phyloP scores from a whole-genome alignment of 1,284 basidiomycete species.

The Ustilago vetiveriae region DNA sequence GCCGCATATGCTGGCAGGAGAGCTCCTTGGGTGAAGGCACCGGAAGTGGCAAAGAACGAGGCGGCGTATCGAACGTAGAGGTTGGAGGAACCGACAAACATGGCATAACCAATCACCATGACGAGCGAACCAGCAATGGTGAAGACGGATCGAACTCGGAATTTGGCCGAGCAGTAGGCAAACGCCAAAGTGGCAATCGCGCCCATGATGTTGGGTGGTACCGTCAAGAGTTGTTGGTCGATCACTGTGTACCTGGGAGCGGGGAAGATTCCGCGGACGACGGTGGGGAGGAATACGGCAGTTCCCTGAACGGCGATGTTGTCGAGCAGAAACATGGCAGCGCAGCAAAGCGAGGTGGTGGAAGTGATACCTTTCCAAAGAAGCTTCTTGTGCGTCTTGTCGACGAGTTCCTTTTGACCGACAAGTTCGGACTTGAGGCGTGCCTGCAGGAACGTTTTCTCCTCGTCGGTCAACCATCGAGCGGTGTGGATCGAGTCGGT shows the following conservation, averaged over 20 bases:
- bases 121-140: conserved; percentile 55
- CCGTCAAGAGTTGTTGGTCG: conserved; percentile 66
- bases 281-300: conserved; percentile 66
- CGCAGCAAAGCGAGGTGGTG: conserved; percentile 46
- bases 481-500: conserved; percentile 66
- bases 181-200: conserved; percentile 55
- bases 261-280: conserved; percentile 67
- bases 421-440: conserved; percentile 47
- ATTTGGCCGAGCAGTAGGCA: conserved; percentile 64
- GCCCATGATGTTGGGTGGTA: conserved; percentile 66
- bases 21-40: conserved; percentile 63
- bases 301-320: conserved; percentile 62
- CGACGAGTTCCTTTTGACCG: conserved; percentile 40
- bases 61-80: conserved; percentile 57
- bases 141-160: conserved; percentile 57
- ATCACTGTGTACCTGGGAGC: conserved; percentile 58
- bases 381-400: conserved; percentile 40
- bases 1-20: conserved; percentile 50
- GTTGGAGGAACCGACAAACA: conserved; percentile 55
- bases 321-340: conserved; percentile 67
- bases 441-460: conserved; percentile 57
- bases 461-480: conserved; percentile 65
- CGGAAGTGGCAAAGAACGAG: conserved; percentile 60
- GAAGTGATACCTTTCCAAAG: conserved; percentile 47
- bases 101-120: conserved; percentile 64